Conservation (phyloP, 352 stramenopile genomes). For the Aphanomyces cochlioides region DNA sequence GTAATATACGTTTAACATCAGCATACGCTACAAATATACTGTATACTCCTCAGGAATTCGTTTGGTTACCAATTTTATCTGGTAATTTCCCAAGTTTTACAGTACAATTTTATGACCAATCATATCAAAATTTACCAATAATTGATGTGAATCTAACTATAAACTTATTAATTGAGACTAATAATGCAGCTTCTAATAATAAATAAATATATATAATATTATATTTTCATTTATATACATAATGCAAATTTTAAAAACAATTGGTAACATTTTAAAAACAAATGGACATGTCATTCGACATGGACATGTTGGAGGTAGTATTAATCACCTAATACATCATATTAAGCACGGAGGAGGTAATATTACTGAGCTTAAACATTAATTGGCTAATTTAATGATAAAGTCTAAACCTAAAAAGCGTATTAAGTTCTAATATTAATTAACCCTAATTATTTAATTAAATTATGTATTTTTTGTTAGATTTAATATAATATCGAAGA, state of each 20-base stretch:
- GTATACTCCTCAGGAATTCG: not conserved
- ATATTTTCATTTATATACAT: not conserved
- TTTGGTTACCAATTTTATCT: conserved; percentile 1
- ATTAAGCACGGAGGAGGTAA: not conserved
- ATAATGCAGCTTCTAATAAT: not conserved
- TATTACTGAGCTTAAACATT: not conserved
- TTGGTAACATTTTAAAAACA: not conserved
- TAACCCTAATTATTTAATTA: conserved; percentile 13
- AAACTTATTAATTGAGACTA: not conserved
- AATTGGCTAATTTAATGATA: not conserved
- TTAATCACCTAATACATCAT: conserved; percentile 5
- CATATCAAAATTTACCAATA: not conserved
- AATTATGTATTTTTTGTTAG: conserved; percentile 11
- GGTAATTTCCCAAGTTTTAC: not conserved
- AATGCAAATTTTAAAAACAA: conserved; percentile 11
- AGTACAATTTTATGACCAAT: conserved; percentile 8
- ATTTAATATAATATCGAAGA: conserved; percentile 11
- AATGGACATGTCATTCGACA: not conserved
- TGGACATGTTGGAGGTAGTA: not conserved
- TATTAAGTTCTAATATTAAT: not conserved
- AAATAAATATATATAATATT: not conserved
- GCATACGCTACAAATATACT: not conserved
- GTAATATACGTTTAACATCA: conserved; percentile 1
- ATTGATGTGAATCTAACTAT: not conserved
- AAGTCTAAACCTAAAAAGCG: not conserved